A percentile compares a stretch with the other conserved stretches of the same genome.
phyloP scores from a whole-genome alignment of 768 basidiomycete genomes.

The Erythrobasidium yunnanense region DNA sequence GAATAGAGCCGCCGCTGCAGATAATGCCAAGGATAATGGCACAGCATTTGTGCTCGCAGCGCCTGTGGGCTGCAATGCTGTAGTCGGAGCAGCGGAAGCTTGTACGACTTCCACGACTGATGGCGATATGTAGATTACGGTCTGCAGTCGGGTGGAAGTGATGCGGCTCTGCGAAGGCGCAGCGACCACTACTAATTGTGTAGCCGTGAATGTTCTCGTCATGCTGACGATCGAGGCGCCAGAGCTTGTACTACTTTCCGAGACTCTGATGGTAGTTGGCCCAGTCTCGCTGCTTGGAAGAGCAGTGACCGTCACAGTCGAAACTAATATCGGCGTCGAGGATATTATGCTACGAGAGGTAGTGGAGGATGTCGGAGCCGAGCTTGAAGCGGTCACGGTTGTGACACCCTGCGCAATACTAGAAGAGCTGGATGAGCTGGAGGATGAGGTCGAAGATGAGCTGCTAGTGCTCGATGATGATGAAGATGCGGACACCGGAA shows the following conservation, averaged over 20 bases:
- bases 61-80: background rate
- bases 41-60: too few species aligned
- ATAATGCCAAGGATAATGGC: too few species aligned
- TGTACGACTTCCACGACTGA: slow-evolving; percentile 4
- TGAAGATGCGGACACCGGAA: slow-evolving; percentile 1
- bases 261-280: background rate
- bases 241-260: background rate
- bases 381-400: background rate
- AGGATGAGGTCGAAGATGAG: background rate
- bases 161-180: background rate
- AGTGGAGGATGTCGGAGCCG: background rate
- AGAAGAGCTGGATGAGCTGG: background rate
- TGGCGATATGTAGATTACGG: slow-evolving; percentile 13
- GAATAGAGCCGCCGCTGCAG: too few species aligned
- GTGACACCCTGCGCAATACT: background rate
- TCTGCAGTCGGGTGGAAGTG: slow-evolving; percentile 8
- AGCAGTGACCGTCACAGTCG: slow-evolving; percentile 12
- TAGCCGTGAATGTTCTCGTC: slow-evolving; percentile 10
- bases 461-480: background rate
- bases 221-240: background rate
- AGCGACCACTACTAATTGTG: slow-evolving; percentile 10
- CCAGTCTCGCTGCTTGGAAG: background rate
- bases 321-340: background rate
- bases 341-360: background rate
- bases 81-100: background rate